Conservation (phyloP, 2,329 filamentous ascomycete genomes). For the Orbilia brochopaga region DNA sequence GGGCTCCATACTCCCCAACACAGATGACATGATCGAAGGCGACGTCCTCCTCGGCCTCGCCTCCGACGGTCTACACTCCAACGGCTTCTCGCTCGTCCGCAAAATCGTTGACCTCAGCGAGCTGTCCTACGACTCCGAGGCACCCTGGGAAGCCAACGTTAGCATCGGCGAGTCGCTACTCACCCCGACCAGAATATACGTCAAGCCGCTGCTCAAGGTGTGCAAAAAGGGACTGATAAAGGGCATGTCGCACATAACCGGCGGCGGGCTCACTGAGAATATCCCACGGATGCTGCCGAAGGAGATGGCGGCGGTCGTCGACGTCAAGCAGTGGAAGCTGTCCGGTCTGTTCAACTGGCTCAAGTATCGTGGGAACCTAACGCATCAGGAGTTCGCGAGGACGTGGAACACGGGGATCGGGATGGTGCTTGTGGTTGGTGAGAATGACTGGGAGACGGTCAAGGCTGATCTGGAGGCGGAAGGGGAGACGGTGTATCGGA, state of each 20-base stretch:
- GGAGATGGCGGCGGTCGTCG: constrained; percentile 78
- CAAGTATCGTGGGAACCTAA: constrained; percentile 74
- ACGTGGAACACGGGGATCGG: constrained; percentile 95
- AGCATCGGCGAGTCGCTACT: constrained; percentile 78
- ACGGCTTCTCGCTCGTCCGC: constrained; percentile 95
- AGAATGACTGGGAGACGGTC: constrained; percentile 68
- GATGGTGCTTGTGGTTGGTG: constrained; percentile 84
- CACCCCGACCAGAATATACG: constrained; percentile 92
- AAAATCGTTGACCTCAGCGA: constrained; percentile 79
- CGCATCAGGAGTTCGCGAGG: constrained; percentile 78
- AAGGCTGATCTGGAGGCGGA: constrained; percentile 67
- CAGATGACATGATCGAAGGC: constrained; percentile 75
- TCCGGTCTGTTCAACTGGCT: constrained; percentile 87
- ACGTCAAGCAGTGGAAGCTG: constrained; percentile 75
- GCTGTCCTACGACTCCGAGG: constrained; percentile 72
- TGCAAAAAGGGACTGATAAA: constrained; percentile 72
- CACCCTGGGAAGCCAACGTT: constrained; percentile 73
- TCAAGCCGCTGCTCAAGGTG: constrained; percentile 76
- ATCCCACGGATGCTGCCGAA: constrained; percentile 89
- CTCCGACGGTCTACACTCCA: constrained; percentile 89
- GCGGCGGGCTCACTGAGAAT: constrained; percentile 90
- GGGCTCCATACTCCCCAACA: constrained; percentile 73
- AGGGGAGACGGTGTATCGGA: constrained; percentile 77
- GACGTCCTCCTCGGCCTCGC: constrained; percentile 85
- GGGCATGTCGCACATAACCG: constrained; percentile 95